These are phyloP conservation scores for Debaryomyces hansenii DNA, from an alignment of 805 yeast species.

Conservation along the genomic window DNA sequence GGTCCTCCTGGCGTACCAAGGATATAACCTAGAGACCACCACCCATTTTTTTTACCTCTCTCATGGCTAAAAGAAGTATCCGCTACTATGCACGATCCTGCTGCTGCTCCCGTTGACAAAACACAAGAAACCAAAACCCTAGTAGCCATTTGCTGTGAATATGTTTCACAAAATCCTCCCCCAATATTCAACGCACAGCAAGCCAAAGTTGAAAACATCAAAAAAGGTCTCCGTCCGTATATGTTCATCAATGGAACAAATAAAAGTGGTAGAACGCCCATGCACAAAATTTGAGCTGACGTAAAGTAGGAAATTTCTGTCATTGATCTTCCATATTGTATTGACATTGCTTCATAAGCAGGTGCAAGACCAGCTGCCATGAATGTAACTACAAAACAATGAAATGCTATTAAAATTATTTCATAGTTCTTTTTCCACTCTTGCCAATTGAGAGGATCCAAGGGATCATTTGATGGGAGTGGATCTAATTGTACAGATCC, in stretches of 20 bases:
- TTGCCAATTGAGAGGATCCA: too few relatives aligned
- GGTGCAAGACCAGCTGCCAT: too few relatives aligned
- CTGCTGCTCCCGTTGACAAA: constrained; percentile 3
- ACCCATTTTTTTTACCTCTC: constrained; percentile 15
- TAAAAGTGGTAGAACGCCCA: too few relatives aligned
- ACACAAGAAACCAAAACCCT: constrained; percentile 9
- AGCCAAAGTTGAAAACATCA: constrained; percentile 9
- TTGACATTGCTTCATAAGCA: too few relatives aligned
- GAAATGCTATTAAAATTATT: too few relatives aligned
- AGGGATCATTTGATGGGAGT: constrained; percentile 3
- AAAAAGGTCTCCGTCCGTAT: constrained; percentile 13
- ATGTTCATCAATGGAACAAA: constrained; percentile 9
- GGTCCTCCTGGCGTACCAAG: constrained; percentile 18
- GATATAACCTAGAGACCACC: constrained; percentile 14
- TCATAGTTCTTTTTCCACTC: too few relatives aligned
- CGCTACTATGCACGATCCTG: constrained; percentile 13
- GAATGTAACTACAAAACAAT: too few relatives aligned
- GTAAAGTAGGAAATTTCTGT: too few relatives aligned
- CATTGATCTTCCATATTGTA: too few relatives aligned
- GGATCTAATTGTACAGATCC: constrained; percentile 15
- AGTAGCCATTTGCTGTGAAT: constrained; percentile 12
- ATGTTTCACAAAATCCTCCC: constrained; percentile 11
- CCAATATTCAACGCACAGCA: constrained; percentile 11
- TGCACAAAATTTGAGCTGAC: too few relatives aligned
- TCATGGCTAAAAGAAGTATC: constrained; percentile 13